A percentile compares a stretch with the other conserved stretches of the same genome.
Conservation (phyloP, 352 stramenopile genomes). For the Phytophthora pini region DNA sequence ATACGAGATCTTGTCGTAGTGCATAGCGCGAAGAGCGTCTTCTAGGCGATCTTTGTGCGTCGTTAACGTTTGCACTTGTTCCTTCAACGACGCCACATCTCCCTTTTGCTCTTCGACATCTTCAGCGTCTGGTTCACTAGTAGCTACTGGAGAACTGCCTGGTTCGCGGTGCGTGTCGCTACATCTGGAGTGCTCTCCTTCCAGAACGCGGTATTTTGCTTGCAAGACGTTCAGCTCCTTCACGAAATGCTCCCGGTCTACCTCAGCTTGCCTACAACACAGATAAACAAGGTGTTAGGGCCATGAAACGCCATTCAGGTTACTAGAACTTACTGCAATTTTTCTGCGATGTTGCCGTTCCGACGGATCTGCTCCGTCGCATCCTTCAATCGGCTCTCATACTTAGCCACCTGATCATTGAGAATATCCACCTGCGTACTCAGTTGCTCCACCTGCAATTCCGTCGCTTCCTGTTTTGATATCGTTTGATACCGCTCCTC, state of each 20-base stretch:
- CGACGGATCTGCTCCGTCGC: constrained; percentile 58
- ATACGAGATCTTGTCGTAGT: constrained; percentile 88
- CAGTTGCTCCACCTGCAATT: constrained; percentile 77
- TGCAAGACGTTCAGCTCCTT: constrained; percentile 57
- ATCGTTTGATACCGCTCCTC: constrained; percentile 43
- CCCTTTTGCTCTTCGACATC: constrained; percentile 1
- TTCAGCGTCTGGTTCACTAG: constrained; percentile 4
- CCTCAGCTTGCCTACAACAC: constrained; percentile 49
- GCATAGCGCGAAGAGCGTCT: constrained; percentile 71
- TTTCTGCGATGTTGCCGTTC: constrained; percentile 52
- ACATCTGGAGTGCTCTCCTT: constrained; percentile 55
- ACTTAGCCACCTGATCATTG: constrained; percentile 84
- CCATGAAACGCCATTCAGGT: background rate
- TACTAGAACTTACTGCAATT: constrained; percentile 49
- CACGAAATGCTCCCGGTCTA: constrained; percentile 54
- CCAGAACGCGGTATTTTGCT: constrained; percentile 52
- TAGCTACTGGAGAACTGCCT: background rate
- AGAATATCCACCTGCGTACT: constrained; percentile 74
- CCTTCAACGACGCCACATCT: constrained; percentile 39
- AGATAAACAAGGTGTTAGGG: constrained; percentile 1
- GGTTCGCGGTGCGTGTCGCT: constrained; percentile 6
- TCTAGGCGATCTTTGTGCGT: constrained; percentile 72
- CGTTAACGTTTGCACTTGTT: constrained; percentile 62
- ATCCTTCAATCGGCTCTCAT: constrained; percentile 75
- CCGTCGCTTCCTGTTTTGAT: constrained; percentile 47